phyloP scores from a whole-genome alignment of 805 yeast species.

The Candida gorgasii region DNA sequence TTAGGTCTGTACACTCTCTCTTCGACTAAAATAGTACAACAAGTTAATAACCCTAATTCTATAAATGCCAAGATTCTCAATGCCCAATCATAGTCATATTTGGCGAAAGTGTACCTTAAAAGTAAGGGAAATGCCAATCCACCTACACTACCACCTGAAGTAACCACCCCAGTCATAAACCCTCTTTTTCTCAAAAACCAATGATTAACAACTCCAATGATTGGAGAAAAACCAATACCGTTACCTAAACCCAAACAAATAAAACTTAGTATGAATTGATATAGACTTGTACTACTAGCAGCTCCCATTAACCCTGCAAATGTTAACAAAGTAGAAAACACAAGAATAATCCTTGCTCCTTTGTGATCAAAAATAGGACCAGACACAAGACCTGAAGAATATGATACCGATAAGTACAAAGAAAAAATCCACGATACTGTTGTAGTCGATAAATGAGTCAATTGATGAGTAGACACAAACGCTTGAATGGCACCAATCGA shows the following conservation, averaged over 20 bases:
- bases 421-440: constrained; percentile 68
- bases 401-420: constrained; percentile 50
- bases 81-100: constrained; percentile 60
- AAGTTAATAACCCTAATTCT: constrained; percentile 26
- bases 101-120: constrained; percentile 44
- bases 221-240: constrained; percentile 60
- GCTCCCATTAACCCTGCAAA: constrained; percentile 55
- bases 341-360: constrained; percentile 51
- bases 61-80: constrained; percentile 47
- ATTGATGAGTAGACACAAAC: constrained; percentile 56
- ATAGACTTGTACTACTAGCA: constrained; percentile 53
- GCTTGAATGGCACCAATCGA: constrained; percentile 64
- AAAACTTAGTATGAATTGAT: constrained; percentile 63
- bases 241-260: constrained; percentile 58
- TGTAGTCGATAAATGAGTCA: constrained; percentile 45
- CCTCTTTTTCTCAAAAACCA: constrained; percentile 66
- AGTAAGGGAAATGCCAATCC: constrained; percentile 62
- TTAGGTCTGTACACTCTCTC: constrained; percentile 23
- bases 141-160: constrained; percentile 68
- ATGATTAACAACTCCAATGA: constrained; percentile 62
- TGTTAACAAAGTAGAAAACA: constrained; percentile 42
- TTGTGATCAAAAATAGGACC: constrained; percentile 66
- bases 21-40: constrained; percentile 26
- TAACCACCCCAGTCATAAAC: constrained; percentile 56
- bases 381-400: constrained; percentile 48